Base-by-base conservation (phyloP, 768 basidiomycete genomes). In the Rhodosporidiobolus sp. region DNA sequence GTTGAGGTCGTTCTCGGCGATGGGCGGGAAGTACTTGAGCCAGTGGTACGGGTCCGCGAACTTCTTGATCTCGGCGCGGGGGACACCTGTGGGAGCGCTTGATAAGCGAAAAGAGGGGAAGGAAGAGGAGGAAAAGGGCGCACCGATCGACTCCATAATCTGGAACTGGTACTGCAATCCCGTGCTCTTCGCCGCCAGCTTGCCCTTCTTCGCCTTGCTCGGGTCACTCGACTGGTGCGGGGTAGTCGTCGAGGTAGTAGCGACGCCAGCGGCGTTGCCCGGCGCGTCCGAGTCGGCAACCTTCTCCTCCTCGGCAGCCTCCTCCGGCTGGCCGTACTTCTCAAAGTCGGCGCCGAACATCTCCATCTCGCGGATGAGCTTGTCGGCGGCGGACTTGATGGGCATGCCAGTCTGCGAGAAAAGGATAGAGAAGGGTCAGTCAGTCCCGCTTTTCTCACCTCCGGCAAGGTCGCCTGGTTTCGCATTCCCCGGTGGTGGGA, bases 371-470 rank as follows among this genome's bases (percentile, higher is more conserved):
- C 96, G 89, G 69, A 94, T 89, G 68, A 99, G 90, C 81, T 97
- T 99, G 85, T 99, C 96, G 16, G 95, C 85, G n/a, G 94, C 89
- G 14, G 96, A 95, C 87, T 97, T 98, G 85, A 99, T 99, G 50
- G 96, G 96, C 92, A 99, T 90, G 46, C 96, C 96, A 10, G 96
- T 99, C 74, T 75, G 63, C 32, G 26, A 19, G 28, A 2, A 32
- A 53, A 55, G 17, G 30, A 28, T 9, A 22, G 50, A 24, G 28
- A 45, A 10, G 28, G 17, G n/a, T 6, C n/a, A 20, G 46, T 30
- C 10, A 46, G 58, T 45, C n/a, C n/a, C n/a, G n/a, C n/a, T n/a
- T n/a, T n/a, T n/a, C n/a, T n/a, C n/a, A n/a, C n/a, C n/a, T n/a
- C n/a, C n/a, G n/a, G n/a, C n/a, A n/a, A n/a, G n/a, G n/a, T n/a